These are phyloP conservation scores for Passiflora organensis DNA, from an alignment of 345 rosid species.

Conservation along the genomic window DNA sequence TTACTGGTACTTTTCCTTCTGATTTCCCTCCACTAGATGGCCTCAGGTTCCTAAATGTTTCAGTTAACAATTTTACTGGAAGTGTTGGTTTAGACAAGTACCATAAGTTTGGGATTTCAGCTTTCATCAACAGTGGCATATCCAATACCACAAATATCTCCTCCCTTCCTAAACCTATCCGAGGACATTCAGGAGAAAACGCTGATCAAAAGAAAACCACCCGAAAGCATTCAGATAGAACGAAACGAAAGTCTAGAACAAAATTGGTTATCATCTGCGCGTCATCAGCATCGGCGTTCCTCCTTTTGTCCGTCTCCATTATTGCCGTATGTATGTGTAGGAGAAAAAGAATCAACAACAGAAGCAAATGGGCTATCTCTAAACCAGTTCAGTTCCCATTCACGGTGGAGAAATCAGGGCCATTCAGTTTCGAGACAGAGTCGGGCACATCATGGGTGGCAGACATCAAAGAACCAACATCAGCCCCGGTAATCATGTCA, in stretches of 20 bases:
- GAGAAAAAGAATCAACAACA: slow-evolving; percentile 31
- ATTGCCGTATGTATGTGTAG: slow-evolving; percentile 23
- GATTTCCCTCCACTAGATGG: slow-evolving; percentile 61
- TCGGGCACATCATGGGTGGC: slow-evolving; percentile 94
- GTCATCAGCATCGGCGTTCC: slow-evolving; percentile 38
- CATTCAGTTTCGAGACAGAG: slow-evolving; percentile 83
- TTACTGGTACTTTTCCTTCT: slow-evolving; percentile 68
- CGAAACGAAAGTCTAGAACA: slow-evolving; percentile 22
- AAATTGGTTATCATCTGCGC: slow-evolving; percentile 37
- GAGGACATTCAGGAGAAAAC: slow-evolving; percentile 1
- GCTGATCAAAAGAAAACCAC: slow-evolving; percentile 12
- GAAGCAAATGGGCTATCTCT: slow-evolving; percentile 87
- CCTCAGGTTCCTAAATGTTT: slow-evolving; percentile 58
- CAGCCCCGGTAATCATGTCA: slow-evolving; percentile 74
- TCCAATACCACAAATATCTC: slow-evolving; percentile 34
- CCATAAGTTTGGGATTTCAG: slow-evolving; percentile 58
- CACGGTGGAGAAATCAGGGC: slow-evolving; percentile 86
- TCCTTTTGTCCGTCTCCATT: slow-evolving; percentile 21
- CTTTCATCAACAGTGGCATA: slow-evolving; percentile 55
- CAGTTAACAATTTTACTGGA: slow-evolving; percentile 65
- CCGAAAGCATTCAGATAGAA: background rate
- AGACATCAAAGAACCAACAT: slow-evolving; percentile 77
- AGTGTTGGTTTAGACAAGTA: slow-evolving; percentile 28
- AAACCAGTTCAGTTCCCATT: slow-evolving; percentile 51
- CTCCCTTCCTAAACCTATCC: slow-evolving; percentile 18